phyloP scores from a whole-genome alignment of 164 flowering plant genomes.

The Aristolochia fimbriata region DNA sequence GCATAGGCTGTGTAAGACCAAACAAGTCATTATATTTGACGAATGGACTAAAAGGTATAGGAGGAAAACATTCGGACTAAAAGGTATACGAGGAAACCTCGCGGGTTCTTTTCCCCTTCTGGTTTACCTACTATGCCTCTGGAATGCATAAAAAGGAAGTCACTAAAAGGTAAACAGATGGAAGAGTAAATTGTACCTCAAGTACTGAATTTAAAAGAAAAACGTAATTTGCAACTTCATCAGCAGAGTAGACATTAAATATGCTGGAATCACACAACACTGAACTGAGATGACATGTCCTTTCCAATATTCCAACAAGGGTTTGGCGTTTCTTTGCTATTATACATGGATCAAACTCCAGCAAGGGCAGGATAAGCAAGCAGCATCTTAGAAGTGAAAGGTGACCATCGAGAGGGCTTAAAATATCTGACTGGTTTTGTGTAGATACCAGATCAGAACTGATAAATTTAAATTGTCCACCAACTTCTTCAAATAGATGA shows the following conservation, averaged over 20 bases:
- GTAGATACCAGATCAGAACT: slow-evolving; percentile 5
- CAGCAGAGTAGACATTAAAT: not conserved
- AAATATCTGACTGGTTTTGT: slow-evolving; percentile 1
- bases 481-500: slow-evolving; percentile 30
- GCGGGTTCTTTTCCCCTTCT: too few relatives aligned
- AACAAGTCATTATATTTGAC: too few relatives aligned
- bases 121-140: not conserved
- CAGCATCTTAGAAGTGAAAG: slow-evolving; percentile 52
- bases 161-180: not conserved
- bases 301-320: slow-evolving; percentile 18
- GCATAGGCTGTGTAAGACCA: too few relatives aligned
- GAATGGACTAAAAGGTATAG: too few relatives aligned
- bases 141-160: not conserved
- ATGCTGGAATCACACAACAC: slow-evolving; percentile 7
- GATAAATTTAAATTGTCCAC: slow-evolving; percentile 18
- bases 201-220: not conserved
- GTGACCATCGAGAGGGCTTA: slow-evolving; percentile 19
- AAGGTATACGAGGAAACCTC: too few relatives aligned
- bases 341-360: slow-evolving; percentile 20
- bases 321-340: slow-evolving; percentile 24
- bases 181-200: not conserved
- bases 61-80: too few relatives aligned
- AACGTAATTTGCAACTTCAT: not conserved
- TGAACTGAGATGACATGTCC: slow-evolving; percentile 15
- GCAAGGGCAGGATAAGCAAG: slow-evolving; percentile 28